A percentile compares a stretch with the other conserved stretches of the same genome.
phyloP scores from a whole-genome alignment of 2,329 filamentous ascomycete genomes.

The Paecilomyces fulvus region DNA sequence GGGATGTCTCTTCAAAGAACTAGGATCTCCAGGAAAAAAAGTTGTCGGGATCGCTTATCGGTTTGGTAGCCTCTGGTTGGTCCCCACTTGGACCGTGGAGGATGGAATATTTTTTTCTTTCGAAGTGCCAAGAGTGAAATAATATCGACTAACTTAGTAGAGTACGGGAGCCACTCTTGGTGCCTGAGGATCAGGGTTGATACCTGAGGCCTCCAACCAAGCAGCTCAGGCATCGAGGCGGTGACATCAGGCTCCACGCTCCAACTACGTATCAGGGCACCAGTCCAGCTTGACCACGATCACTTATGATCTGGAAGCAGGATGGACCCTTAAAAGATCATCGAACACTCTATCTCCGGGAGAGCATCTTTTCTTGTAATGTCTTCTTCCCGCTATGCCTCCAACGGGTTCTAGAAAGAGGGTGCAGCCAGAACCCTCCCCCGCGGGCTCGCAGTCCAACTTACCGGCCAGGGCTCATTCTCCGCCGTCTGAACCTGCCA shows the following conservation, averaged over 20 bases:
- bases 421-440: constrained; percentile 32
- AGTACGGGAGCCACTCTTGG: too few relatives aligned
- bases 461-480: constrained; percentile 16
- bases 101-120: not conserved
- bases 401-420: constrained; percentile 36
- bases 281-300: not conserved
- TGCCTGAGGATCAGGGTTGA: not conserved
- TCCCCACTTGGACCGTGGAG: not conserved
- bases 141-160: not conserved
- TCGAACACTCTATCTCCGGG: not conserved
- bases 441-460: constrained; percentile 19
- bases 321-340: not conserved
- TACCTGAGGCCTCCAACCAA: not conserved
- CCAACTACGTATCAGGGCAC: not conserved
- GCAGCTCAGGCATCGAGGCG: not conserved
- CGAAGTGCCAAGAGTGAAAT: not conserved
- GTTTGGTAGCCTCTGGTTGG: not conserved
- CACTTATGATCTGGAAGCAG: not conserved
- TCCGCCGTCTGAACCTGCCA: constrained; percentile 7
- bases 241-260: constrained; percentile 2
- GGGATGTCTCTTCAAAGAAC: not conserved
- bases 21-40: not conserved
- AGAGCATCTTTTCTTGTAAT: constrained; percentile 19
- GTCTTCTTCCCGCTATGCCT: constrained; percentile 27
- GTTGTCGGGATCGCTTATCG: not conserved